Base-by-base conservation (phyloP, 805 yeast genomes). In the Jamesozyma jinghongensis region DNA sequence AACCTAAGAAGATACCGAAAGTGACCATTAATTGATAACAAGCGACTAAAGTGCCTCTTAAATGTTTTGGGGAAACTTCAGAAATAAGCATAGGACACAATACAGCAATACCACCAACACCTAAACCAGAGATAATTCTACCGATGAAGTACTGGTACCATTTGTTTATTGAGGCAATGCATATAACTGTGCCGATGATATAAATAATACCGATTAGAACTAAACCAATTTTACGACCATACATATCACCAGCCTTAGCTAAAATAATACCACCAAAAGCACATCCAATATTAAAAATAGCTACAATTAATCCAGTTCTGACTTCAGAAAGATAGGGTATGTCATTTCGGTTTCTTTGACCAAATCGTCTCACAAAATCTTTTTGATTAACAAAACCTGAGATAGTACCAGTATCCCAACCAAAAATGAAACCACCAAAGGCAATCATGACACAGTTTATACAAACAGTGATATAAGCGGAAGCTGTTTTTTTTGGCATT, bases 401-500 rank as follows among this genome's bases (percentile, higher is more conserved):
- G 60, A 79, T 74, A 48, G 86, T 79, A 66, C 86, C 87, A 38
- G 85, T 81, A 66, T 80, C 87, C 72, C 80, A 80, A 45, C 87
- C 87, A 54, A 45, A 45, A 34, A 53, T 46, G 77, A 77, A 74
- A 41, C 61, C 61, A 50, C 61, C 61, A 28, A 56, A 56, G 16
- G 61, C 58, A 41, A 56, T 42, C 56, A 54, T 45, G 20, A 51
- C 36, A 57, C 68, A 65, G 35, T 61, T 47, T 42, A 55, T 44
- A 26, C 53, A 54, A 30, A 65, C 64, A 19, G 61, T 48, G 17
- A 57, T 19, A 49, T 62, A 66, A 10, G 65, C 64, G 16, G 63
- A 54, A 17, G 54, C 53, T 17, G 66, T 62, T 43, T 62, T 63
- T 28, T 54, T 59, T 51, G 68, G 60, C 48, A 53, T 54, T 41